Percentiles rank a stretch among this genome's conserved stretches.
Evolutionary conservation across 257 asterid genomes (phyloP).

Genomic region (Anisodus tanguticus): DNA sequence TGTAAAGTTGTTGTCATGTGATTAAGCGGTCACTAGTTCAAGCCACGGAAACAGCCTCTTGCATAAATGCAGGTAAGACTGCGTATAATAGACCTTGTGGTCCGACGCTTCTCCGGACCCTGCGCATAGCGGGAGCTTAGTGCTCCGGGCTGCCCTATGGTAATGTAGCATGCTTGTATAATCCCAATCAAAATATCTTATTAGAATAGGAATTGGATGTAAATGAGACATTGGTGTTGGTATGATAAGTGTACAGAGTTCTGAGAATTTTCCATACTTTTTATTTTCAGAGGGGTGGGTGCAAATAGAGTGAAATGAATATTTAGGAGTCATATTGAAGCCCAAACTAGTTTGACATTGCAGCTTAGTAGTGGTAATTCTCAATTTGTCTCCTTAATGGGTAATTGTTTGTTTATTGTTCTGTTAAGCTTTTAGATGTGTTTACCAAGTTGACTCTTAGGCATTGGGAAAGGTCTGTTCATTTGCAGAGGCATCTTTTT

Average conservation of each 20-base stretch:
- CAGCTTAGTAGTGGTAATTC: not conserved
- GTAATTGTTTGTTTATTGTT: too few species aligned
- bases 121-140: too few species aligned
- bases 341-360: not conserved
- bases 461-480: not conserved
- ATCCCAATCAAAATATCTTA: too few species aligned
- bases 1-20: too few species aligned
- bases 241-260: not conserved
- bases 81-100: too few species aligned
- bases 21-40: too few species aligned
- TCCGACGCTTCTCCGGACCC: too few species aligned
- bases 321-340: not conserved
- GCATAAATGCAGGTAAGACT: too few species aligned
- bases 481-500: not conserved
- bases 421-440: not conserved
- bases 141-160: too few species aligned
- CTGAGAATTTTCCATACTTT: not conserved
- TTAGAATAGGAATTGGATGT: not conserved
- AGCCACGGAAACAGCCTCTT: too few species aligned
- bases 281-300: not conserved
- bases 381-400: not conserved
- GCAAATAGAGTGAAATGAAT: not conserved
- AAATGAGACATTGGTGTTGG: not conserved
- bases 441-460: not conserved
- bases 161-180: too few species aligned